phyloP scores from a whole-genome alignment of 108 stramenopile species.

The Ochromonas danica region DNA sequence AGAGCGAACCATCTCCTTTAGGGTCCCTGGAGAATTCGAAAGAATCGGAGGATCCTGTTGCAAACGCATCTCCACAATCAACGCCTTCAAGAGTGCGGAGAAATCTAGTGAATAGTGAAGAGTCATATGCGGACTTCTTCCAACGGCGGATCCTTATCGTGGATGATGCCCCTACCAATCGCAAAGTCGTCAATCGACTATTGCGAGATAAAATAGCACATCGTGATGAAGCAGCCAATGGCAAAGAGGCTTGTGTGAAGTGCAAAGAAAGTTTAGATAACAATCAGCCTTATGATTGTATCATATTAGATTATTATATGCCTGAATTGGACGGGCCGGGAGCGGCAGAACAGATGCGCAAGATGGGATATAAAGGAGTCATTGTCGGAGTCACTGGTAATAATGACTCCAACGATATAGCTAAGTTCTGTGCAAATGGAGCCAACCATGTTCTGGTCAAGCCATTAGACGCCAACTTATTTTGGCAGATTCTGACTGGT shows the following conservation, averaged over 20 bases:
- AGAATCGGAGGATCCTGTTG: neutral
- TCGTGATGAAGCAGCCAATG: slow-evolving; percentile 19
- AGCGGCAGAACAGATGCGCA: neutral
- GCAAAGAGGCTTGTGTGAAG: neutral
- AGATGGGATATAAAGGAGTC: neutral
- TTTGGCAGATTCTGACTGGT: too few species aligned
- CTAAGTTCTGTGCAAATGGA: neutral
- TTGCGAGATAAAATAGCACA: neutral
- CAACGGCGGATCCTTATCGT: slow-evolving; percentile 3
- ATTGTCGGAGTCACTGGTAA: slow-evolving; percentile 27
- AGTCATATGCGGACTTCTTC: neutral
- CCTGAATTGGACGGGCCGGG: slow-evolving; percentile 1
- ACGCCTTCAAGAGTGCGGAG: too few species aligned
- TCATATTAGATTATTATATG: slow-evolving; percentile 17
- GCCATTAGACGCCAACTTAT: neutral
- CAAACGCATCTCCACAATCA: too few species aligned
- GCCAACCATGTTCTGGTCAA: slow-evolving; percentile 3
- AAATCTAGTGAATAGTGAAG: neutral
- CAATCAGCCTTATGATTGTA: neutral
- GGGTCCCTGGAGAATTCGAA: neutral
- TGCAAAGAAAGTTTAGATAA: neutral
- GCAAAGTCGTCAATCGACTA: slow-evolving; percentile 23
- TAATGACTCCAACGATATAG: neutral
- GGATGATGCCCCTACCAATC: slow-evolving; percentile 31
- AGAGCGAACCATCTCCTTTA: neutral